These are phyloP conservation scores for Fusarium veterinarium DNA, from an alignment of 2,329 filamentous ascomycete genomes.

Conservation along the genomic window DNA sequence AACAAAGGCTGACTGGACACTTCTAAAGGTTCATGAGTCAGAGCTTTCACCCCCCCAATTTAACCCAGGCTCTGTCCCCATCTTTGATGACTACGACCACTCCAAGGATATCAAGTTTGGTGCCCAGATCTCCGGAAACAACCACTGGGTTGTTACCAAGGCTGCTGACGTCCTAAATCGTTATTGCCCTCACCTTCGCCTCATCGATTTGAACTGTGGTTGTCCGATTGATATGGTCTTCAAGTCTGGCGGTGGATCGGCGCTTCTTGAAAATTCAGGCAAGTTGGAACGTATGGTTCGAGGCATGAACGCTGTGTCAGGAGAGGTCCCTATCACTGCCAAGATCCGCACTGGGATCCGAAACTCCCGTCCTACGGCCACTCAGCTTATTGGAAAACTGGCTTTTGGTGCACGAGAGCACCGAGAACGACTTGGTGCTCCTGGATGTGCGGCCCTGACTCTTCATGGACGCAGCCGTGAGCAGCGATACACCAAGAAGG, in stretches of 20 bases:
- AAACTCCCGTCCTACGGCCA: slow-evolving; percentile 81
- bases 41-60: slow-evolving; percentile 81
- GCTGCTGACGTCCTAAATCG: slow-evolving; percentile 83
- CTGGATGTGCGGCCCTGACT: slow-evolving; percentile 93
- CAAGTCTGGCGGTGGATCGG: slow-evolving; percentile 88
- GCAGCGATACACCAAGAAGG: slow-evolving; percentile 89
- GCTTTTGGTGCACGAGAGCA: slow-evolving; percentile 82
- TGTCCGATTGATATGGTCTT: slow-evolving; percentile 97
- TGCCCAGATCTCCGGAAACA: slow-evolving; percentile 91
- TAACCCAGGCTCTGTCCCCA: slow-evolving; percentile 57
- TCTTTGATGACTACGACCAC: slow-evolving; percentile 84
- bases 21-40: slow-evolving; percentile 90
- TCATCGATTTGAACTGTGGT: slow-evolving; percentile 96
- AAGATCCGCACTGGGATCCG: slow-evolving; percentile 95
- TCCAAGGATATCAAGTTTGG: slow-evolving; percentile 87
- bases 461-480: slow-evolving; percentile 93
- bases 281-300: slow-evolving; percentile 95
- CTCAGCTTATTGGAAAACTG: slow-evolving; percentile 84
- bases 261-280: slow-evolving; percentile 85
- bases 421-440: slow-evolving; percentile 75
- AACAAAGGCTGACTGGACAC: slow-evolving; percentile 90
- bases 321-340: slow-evolving; percentile 89
- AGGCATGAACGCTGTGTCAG: slow-evolving; percentile 94
- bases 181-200: slow-evolving; percentile 83
- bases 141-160: slow-evolving; percentile 91